A percentile compares a stretch with the other conserved stretches of the same genome.
These are phyloP conservation scores for Trypanosoma boissoni DNA, from an alignment of 208 protist species.

Conservation along the genomic window DNA sequence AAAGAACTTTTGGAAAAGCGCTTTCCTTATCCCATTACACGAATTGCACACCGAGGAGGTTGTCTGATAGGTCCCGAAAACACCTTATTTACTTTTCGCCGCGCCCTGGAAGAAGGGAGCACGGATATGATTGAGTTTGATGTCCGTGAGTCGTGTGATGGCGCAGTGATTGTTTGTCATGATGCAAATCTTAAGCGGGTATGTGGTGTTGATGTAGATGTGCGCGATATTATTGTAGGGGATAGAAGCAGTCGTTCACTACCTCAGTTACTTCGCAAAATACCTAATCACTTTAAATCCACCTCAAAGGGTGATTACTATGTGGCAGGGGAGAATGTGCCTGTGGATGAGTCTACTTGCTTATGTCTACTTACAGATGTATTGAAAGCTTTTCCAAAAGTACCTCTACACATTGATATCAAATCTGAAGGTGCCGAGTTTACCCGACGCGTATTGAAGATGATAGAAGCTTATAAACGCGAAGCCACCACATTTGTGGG, in stretches of 20 bases:
- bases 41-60: constrained; percentile 76
- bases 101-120: constrained; percentile 30
- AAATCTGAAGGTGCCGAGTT: constrained; percentile 49
- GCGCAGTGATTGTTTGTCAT: constrained; percentile 65
- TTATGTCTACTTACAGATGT: constrained; percentile 72
- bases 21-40: constrained; percentile 58
- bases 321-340: constrained; percentile 37
- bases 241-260: constrained; percentile 37
- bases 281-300: constrained; percentile 62
- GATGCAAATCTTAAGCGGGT: constrained; percentile 41
- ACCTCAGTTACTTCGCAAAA: constrained; percentile 45
- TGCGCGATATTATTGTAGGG: constrained; percentile 53
- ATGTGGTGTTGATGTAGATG: constrained; percentile 33
- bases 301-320: constrained; percentile 28
- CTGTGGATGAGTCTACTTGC: constrained; percentile 52
- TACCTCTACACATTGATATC: constrained; percentile 78
- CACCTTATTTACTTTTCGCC: constrained; percentile 71
- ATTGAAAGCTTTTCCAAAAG: constrained; percentile 47
- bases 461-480: constrained; percentile 55
- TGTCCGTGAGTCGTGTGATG: constrained; percentile 65
- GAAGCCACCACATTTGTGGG: constrained; percentile 64
- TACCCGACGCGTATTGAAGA: constrained; percentile 44
- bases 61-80: constrained; percentile 75
- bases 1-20: constrained; percentile 36
- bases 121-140: constrained; percentile 80